A percentile compares a stretch with the other conserved stretches of the same genome.
These are phyloP conservation scores for Serendipita sp. DNA, from an alignment of 768 basidiomycete species.

Conservation along the genomic window DNA sequence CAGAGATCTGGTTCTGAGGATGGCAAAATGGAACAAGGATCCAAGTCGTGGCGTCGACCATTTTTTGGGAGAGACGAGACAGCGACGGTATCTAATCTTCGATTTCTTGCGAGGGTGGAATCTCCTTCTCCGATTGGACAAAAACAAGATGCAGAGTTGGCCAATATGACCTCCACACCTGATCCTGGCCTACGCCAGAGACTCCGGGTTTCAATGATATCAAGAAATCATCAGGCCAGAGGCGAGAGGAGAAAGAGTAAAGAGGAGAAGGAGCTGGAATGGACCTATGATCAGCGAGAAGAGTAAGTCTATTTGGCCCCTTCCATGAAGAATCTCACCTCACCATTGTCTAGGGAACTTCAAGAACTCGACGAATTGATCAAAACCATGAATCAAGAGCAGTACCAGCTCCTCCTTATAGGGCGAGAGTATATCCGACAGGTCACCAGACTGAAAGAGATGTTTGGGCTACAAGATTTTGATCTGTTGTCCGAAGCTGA, in stretches of 20 bases:
- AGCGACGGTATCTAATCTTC: background rate
- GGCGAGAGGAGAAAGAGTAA: background rate
- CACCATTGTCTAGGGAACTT: background rate
- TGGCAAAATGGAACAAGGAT: background rate
- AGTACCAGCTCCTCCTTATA: background rate
- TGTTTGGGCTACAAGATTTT: background rate
- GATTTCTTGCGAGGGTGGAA: background rate
- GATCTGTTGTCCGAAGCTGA: background rate
- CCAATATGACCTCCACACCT: background rate
- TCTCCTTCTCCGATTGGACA: background rate
- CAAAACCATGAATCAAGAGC: background rate
- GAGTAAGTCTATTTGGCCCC: background rate
- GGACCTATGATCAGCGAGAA: background rate
- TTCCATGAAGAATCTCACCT: background rate
- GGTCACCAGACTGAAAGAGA: background rate
- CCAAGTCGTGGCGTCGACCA: background rate
- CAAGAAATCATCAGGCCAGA: background rate
- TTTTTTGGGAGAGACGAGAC: background rate
- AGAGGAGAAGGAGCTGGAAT: conserved; percentile 1
- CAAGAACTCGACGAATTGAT: background rate
- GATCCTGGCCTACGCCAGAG: background rate
- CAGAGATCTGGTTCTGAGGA: background rate
- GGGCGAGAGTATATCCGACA: conserved; percentile 1
- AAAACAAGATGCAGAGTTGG: background rate
- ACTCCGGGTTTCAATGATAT: background rate